Percentiles rank a stretch among this genome's conserved stretches.
Evolutionary conservation across 345 rosid species (phyloP).

Genomic region (Syzygium jambos): DNA sequence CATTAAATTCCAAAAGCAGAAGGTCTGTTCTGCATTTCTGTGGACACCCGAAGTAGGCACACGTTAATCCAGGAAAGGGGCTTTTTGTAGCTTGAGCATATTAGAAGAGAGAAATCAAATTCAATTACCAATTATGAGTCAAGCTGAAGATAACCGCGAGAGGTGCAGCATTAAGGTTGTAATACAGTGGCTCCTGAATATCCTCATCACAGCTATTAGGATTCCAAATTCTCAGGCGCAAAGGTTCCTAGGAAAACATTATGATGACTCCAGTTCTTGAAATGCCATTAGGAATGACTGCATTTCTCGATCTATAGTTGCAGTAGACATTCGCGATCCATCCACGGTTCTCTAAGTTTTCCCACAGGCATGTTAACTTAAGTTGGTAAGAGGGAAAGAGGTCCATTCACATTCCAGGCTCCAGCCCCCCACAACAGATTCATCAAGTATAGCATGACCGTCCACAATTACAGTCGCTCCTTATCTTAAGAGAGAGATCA

Average conservation of each 20-base stretch:
- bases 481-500: background rate
- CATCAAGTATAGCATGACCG: background rate
- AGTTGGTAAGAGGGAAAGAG: background rate
- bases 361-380: background rate
- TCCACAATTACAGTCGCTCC: background rate
- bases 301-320: background rate
- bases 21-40: background rate
- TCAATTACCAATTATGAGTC: background rate
- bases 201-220: background rate
- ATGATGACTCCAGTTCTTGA: background rate
- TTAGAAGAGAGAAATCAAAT: background rate
- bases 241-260: background rate
- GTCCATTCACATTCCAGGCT: background rate
- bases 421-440: background rate
- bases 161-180: background rate
- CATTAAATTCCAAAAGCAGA: background rate
- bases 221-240: background rate
- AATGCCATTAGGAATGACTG: background rate
- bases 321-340: background rate
- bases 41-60: background rate
- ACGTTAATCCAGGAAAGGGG: background rate
- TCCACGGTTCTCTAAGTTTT: background rate
- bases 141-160: background rate
- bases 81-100: background rate
- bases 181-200: background rate